These are phyloP conservation scores for Calycina marina DNA, from an alignment of 2,329 filamentous ascomycete genomes.

Conservation along the genomic window DNA sequence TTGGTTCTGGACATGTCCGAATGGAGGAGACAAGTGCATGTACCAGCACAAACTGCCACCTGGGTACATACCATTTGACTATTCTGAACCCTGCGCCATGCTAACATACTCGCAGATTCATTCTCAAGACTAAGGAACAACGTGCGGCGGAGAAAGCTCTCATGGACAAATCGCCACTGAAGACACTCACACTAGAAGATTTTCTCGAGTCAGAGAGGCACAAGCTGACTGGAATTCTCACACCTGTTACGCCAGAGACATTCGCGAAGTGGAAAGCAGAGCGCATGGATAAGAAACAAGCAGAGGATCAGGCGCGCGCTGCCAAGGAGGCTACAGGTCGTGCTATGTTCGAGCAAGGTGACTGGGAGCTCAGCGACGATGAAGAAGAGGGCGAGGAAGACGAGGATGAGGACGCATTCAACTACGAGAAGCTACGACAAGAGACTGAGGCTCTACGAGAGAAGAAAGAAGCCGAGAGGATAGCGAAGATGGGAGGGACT, in stretches of 20 bases:
- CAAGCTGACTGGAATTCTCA: slow-evolving; percentile 82
- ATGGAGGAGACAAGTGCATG: slow-evolving; percentile 95
- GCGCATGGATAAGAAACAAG: slow-evolving; percentile 85
- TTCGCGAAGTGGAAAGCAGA: slow-evolving; percentile 98
- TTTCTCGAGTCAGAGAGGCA: slow-evolving; percentile 94
- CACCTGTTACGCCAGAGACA: slow-evolving; percentile 80
- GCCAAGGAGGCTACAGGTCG: slow-evolving; percentile 93
- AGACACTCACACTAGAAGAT: slow-evolving; percentile 90
- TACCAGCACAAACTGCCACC: slow-evolving; percentile 92
- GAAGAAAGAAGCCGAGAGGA: slow-evolving; percentile 63
- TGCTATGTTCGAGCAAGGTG: slow-evolving; percentile 90
- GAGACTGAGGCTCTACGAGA: slow-evolving; percentile 70
- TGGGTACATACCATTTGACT: slow-evolving; percentile 48
- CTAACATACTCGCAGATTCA: slow-evolving; percentile 46
- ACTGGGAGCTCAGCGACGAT: slow-evolving; percentile 62
- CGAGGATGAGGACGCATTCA: slow-evolving; percentile 44
- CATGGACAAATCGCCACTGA: slow-evolving; percentile 87
- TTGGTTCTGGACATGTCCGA: slow-evolving; percentile 98
- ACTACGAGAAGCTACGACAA: slow-evolving; percentile 64
- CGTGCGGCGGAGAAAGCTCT: slow-evolving; percentile 88
- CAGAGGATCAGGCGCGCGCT: slow-evolving; percentile 77
- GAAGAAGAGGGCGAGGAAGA: slow-evolving; percentile 30
- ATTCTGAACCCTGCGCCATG: slow-evolving; percentile 1
- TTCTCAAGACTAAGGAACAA: slow-evolving; percentile 96
- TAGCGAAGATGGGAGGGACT: slow-evolving; percentile 21